Conservation (phyloP, 495 filamentous ascomycete genomes). For the Rhypophila decipiens region DNA sequence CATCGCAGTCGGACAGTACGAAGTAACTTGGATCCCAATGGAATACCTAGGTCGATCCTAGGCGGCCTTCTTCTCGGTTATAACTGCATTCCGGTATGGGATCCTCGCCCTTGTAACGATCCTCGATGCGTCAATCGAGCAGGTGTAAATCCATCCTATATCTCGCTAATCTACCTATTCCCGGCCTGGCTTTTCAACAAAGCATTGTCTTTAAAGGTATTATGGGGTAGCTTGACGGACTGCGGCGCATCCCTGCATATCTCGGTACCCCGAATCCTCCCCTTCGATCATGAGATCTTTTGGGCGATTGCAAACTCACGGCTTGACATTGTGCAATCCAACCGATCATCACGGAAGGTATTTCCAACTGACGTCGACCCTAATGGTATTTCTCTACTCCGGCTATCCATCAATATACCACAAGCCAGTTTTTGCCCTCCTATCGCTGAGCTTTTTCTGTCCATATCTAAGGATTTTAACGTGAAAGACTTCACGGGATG, state of each 20-base stretch:
- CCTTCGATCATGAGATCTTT: neutral
- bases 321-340: neutral
- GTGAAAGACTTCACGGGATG: too few species aligned
- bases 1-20: neutral
- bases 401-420: neutral
- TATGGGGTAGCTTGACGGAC: neutral
- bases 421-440: neutral
- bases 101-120: neutral
- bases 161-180: neutral
- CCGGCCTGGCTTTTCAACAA: neutral
- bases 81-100: neutral
- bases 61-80: neutral
- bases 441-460: neutral
- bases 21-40: neutral
- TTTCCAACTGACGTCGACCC: neutral
- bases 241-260: neutral
- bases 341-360: neutral
- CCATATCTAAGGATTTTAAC: neutral
- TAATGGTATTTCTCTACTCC: neutral
- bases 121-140: neutral
- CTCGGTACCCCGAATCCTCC: neutral
- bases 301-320: neutral
- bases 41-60: neutral
- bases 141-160: neutral
- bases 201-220: neutral